Base-by-base conservation (phyloP, 129 eudicot genomes). In the Centrapalus pauciflorus region DNA sequence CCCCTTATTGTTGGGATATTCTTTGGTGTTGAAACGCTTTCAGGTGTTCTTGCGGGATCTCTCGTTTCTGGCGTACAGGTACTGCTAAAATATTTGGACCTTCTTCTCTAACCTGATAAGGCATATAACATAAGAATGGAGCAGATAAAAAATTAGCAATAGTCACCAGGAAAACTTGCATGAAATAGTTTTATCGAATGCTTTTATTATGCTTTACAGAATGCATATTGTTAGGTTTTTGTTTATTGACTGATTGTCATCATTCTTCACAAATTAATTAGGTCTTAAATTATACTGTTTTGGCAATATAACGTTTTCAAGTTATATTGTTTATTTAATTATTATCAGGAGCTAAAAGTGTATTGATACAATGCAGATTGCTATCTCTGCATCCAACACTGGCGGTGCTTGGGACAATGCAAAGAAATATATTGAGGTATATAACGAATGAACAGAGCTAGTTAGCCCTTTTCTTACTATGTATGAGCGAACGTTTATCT, bases 321-420 rank as follows among this genome's bases (percentile, higher is more conserved):
- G 2, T 14, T 4, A 11, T 4, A 23, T 55, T 25, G 8, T 2
- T 55, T 8, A n/a, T n/a, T n/a, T n/a, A n/a, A n/a, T n/a, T n/a
- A n/a, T 55, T 55, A 12, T 23, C 0, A 9, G 14, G 8, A 23
- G 8, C 11, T 21, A 16, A 8, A 49, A 4, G 24, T 14, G 7
- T 49, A 4, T 25, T 27, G n/a, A 14, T 37, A 38, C 13, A n/a
- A 61, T 51, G 70, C 80, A 90, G 97, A 79, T 90, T 77, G 97
- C 97, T 14, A 90, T 90, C 61, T 90, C 97, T 50, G 97, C 97
- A 63, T 90, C 97, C 43, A 90, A 90, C 78, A 90, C 96, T n/a
- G 96, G 96, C 71, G 96, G 96, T 59, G 96, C 96, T 30, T 89
- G 97, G 97, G 97, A 89, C 68, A 90, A 90, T 57, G 97, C 97